A percentile compares a stretch with the other conserved stretches of the same genome.
Conservation (phyloP, 768 basidiomycete species). For the Mycena epipterygia region DNA sequence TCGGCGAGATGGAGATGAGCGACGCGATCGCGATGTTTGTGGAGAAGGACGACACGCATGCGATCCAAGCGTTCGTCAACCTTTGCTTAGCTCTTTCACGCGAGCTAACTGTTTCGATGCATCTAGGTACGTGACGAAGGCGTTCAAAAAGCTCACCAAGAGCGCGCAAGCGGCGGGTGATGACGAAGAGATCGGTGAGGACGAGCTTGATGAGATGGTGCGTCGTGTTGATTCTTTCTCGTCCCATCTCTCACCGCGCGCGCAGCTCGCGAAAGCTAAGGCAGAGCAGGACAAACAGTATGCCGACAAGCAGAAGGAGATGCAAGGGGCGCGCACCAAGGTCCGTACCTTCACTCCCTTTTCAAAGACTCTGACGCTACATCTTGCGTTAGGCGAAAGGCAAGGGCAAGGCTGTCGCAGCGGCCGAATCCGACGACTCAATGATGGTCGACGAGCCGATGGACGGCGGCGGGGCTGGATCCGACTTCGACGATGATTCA, state of each 20-base stretch:
- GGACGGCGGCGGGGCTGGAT: constrained; percentile 60
- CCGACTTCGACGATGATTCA: constrained; percentile 67
- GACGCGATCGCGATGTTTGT: constrained; percentile 97
- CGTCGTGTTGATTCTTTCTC: constrained; percentile 34
- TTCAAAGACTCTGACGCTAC: background rate
- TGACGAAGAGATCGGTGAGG: constrained; percentile 75
- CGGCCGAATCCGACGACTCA: constrained; percentile 75
- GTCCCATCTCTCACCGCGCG: background rate
- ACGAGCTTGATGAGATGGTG: constrained; percentile 81
- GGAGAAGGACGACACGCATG: constrained; percentile 96
- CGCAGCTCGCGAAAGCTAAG: constrained; percentile 77
- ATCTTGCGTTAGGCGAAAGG: constrained; percentile 62
- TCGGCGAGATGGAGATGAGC: constrained; percentile 92
- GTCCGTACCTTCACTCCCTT: constrained; percentile 42
- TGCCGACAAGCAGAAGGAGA: constrained; percentile 57
- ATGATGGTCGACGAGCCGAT: constrained; percentile 81
- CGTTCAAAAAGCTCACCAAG: constrained; percentile 74
- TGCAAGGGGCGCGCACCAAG: constrained; percentile 59
- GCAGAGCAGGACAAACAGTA: constrained; percentile 78
- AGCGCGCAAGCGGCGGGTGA: constrained; percentile 67
- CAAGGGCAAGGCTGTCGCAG: constrained; percentile 58
- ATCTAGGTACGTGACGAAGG: constrained; percentile 74
- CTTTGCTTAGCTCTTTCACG: background rate
- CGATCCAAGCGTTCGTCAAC: constrained; percentile 84
- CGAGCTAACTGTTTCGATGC: constrained; percentile 18